Percentiles rank a stretch among this genome's conserved stretches.
Evolutionary conservation across 306 rosid genomes (phyloP).

Genomic region (Calophaca sinica): DNA sequence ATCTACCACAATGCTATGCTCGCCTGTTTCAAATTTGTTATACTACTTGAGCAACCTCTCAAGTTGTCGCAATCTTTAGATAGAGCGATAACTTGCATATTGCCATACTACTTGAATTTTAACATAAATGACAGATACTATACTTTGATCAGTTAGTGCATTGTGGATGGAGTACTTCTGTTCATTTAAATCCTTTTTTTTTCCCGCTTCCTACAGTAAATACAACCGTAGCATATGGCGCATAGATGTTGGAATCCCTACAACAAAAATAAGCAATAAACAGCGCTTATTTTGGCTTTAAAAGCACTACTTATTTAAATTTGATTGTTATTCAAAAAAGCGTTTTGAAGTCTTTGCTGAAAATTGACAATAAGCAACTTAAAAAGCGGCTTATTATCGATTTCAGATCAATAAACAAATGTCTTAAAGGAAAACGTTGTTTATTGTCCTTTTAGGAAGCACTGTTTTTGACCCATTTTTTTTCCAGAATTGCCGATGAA

Average conservation of each 20-base stretch:
- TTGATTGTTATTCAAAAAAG: no score
- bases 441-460: no score
- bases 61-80: constrained; percentile 17
- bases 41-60: constrained; percentile 34
- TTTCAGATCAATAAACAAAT: no score
- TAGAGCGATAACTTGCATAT: not conserved
- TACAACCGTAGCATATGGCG: constrained; percentile 96
- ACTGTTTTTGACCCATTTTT: no score
- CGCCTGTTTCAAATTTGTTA: constrained; percentile 37
- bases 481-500: no score
- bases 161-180: constrained; percentile 3
- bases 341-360: no score
- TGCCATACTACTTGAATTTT: not conserved
- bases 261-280: no score
- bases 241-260: constrained; percentile 93
- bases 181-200: constrained; percentile 35
- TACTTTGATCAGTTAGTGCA: not conserved
- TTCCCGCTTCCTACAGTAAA: constrained; percentile 69
- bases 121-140: not conserved
- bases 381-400: no score
- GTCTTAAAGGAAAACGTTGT: no score
- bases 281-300: no score
- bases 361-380: no score
- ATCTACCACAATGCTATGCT: constrained; percentile 18
- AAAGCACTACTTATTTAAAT: no score